phyloP scores from a whole-genome alignment of 2,329 filamentous ascomycete genomes.

The Xenoacremonium recifei region DNA sequence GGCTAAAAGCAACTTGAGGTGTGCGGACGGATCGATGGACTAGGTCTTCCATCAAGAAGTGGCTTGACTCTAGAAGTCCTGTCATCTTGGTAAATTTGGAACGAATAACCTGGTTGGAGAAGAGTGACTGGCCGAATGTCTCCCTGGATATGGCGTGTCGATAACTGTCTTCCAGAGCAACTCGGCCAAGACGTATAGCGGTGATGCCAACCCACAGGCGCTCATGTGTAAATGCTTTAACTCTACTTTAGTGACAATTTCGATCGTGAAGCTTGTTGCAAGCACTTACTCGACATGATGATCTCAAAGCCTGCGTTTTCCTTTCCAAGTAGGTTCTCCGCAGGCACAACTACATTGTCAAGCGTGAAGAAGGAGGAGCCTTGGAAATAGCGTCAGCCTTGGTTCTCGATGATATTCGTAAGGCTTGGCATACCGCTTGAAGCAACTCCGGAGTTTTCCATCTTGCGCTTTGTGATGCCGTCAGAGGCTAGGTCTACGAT shows the following conservation, averaged over 20 bases:
- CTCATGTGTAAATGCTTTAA: constrained; percentile 62
- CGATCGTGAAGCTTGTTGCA: not conserved
- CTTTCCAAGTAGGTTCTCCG: constrained; percentile 37
- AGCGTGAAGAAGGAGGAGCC: too few species aligned
- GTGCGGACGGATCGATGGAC: too few species aligned
- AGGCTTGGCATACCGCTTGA: constrained; percentile 59
- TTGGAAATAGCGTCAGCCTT: too few species aligned
- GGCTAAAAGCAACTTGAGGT: too few species aligned
- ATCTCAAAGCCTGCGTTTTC: constrained; percentile 56
- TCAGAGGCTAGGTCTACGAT: constrained; percentile 49
- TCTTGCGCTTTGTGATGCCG: constrained; percentile 49
- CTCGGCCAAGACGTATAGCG: constrained; percentile 56
- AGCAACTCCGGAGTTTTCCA: constrained; percentile 64
- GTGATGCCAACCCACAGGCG: constrained; percentile 56
- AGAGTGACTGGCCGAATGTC: constrained; percentile 59
- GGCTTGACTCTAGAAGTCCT: constrained; percentile 58
- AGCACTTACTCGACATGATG: constrained; percentile 43
- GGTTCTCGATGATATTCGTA: too few species aligned
- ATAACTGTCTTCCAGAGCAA: constrained; percentile 53
- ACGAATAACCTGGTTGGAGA: constrained; percentile 58
- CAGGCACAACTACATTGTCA: constrained; percentile 54
- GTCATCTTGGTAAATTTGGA: constrained; percentile 60
- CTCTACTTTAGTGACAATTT: constrained; percentile 34
- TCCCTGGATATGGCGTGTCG: constrained; percentile 49
- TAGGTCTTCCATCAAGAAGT: constrained; percentile 61